Evolutionary conservation across 805 yeast species (phyloP).

Genomic region (Saccharomycopsis selenospora): DNA sequence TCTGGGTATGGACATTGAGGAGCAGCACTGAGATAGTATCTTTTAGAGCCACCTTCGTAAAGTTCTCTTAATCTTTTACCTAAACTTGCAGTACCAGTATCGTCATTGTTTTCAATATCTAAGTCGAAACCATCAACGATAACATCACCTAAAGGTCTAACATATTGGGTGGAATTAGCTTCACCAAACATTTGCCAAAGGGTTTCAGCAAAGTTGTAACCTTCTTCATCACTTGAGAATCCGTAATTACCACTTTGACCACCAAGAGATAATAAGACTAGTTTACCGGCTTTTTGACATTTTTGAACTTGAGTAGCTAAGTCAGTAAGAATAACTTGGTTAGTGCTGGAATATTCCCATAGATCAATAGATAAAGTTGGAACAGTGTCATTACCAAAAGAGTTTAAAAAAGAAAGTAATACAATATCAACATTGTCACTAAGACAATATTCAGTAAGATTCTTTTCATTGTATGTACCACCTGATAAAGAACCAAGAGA

Average conservation of each 20-base stretch:
- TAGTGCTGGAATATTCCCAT: constrained; percentile 4
- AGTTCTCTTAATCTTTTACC: constrained; percentile 46
- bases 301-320: constrained; percentile 49
- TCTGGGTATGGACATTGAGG: constrained; percentile 92
- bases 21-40: constrained; percentile 76
- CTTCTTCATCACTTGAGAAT: constrained; percentile 42
- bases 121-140: constrained; percentile 83
- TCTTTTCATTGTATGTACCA: constrained; percentile 33
- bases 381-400: constrained; percentile 34
- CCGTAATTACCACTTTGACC: constrained; percentile 54
- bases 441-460: constrained; percentile 54
- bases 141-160: constrained; percentile 43
- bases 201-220: constrained; percentile 44
- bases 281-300: constrained; percentile 54
- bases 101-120: constrained; percentile 64
- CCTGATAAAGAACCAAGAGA: constrained; percentile 48
- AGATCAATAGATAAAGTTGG: constrained; percentile 42
- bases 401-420: constrained; percentile 59
- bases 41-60: constrained; percentile 47
- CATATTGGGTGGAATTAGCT: constrained; percentile 23
- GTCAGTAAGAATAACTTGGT: constrained; percentile 21
- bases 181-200: constrained; percentile 50
- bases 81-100: constrained; percentile 59
- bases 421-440: constrained; percentile 64
- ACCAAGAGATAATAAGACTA: constrained; percentile 57